phyloP scores from a whole-genome alignment of 2,329 filamentous ascomycete species.

The Trichophyton verrucosum region DNA sequence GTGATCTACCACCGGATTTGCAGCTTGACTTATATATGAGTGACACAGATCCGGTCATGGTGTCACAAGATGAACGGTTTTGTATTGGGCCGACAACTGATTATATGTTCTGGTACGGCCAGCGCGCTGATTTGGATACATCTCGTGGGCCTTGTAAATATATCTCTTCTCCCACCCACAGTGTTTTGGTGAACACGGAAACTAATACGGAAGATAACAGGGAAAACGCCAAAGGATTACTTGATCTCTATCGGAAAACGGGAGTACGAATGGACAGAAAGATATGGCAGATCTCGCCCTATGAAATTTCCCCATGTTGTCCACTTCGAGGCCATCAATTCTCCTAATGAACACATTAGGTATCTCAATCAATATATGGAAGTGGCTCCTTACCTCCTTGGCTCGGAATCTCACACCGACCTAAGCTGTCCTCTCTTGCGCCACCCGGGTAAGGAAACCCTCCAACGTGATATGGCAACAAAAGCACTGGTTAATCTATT shows the following conservation, averaged over 20 bases:
- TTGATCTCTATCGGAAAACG: slow-evolving; percentile 4
- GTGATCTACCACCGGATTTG: slow-evolving; percentile 11
- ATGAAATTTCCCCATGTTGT: slow-evolving; percentile 8
- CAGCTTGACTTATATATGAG: slow-evolving; percentile 15
- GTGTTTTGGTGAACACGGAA: no score
- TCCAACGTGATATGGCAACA: background rate
- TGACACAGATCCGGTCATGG: no score
- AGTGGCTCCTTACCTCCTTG: slow-evolving; percentile 9
- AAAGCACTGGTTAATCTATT: background rate
- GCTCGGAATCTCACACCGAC: background rate
- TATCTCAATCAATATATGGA: slow-evolving; percentile 10
- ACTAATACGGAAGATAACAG: background rate
- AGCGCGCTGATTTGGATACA: background rate
- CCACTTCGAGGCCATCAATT: slow-evolving; percentile 6
- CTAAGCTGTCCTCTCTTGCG: slow-evolving; percentile 9
- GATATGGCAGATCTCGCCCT: slow-evolving; percentile 8
- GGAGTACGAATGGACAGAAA: slow-evolving; percentile 8
- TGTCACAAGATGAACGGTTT: background rate
- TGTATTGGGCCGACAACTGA: slow-evolving; percentile 12
- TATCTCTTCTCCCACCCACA: no score
- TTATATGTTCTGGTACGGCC: slow-evolving; percentile 13
- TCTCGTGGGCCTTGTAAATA: background rate
- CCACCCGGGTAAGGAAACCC: slow-evolving; percentile 12
- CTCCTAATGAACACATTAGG: slow-evolving; percentile 3
- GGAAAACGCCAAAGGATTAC: slow-evolving; percentile 7